Evolutionary conservation across 495 filamentous ascomycete genomes (phyloP).

Genomic region (Pseudevernia furfuracea): DNA sequence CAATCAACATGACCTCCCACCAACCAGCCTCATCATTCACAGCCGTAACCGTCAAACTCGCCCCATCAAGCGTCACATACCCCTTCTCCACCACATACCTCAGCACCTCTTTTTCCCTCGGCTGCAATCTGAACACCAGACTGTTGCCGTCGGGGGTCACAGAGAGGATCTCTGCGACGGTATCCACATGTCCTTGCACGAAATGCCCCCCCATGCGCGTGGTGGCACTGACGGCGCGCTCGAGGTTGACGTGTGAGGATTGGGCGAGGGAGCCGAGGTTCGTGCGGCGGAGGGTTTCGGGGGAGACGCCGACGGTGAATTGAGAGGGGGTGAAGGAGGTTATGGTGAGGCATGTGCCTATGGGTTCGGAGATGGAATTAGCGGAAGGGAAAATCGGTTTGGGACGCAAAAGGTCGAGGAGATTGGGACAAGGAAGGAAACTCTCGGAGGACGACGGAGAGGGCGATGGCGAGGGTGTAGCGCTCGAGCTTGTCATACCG

Average conservation of each 20-base stretch:
- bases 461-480: constrained; percentile 2
- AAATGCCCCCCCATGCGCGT: constrained; percentile 74
- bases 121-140: constrained; percentile 72
- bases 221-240: constrained; percentile 78
- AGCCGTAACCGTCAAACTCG: constrained; percentile 82
- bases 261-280: constrained; percentile 68
- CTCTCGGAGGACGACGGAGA: neutral
- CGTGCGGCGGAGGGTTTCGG: constrained; percentile 92
- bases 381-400: neutral
- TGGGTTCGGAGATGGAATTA: neutral
- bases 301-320: constrained; percentile 93
- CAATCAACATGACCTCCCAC: constrained; percentile 98
- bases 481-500: constrained; percentile 45
- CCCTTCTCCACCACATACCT: constrained; percentile 93
- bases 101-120: constrained; percentile 57
- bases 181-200: constrained; percentile 93
- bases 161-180: constrained; percentile 61
- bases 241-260: constrained; percentile 70
- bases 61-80: constrained; percentile 92
- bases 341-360: constrained; percentile 85
- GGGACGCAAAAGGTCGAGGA: neutral
- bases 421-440: neutral
- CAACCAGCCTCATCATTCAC: constrained; percentile 61
- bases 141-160: constrained; percentile 78
- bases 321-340: constrained; percentile 58